phyloP scores from a whole-genome alignment of 345 rosid genomes.

The Lepidium africanum region DNA sequence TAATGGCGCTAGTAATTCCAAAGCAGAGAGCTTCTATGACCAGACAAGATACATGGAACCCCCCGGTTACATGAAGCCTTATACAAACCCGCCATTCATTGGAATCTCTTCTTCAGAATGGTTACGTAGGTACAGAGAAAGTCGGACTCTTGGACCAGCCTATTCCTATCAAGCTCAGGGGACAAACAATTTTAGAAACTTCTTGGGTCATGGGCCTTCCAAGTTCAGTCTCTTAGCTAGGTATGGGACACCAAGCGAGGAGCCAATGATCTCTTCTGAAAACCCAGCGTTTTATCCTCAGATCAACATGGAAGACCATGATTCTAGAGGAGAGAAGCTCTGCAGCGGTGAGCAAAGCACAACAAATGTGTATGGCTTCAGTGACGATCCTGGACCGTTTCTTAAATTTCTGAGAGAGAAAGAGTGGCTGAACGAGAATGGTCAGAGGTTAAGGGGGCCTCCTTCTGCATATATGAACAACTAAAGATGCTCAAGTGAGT shows the following conservation, averaged over 20 bases:
- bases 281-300: constrained; percentile 23
- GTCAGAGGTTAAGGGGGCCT: constrained; percentile 48
- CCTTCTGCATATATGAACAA: constrained; percentile 45
- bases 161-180: constrained; percentile 31
- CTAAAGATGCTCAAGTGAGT: constrained; percentile 17
- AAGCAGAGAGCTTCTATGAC: constrained; percentile 29
- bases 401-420: constrained; percentile 67
- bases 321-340: constrained; percentile 36
- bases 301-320: constrained; percentile 26
- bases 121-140: constrained; percentile 89
- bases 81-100: constrained; percentile 30
- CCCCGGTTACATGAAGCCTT: constrained; percentile 37
- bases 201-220: constrained; percentile 29
- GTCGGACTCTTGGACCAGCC: constrained; percentile 41
- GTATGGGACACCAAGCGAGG: constrained; percentile 45
- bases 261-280: constrained; percentile 26
- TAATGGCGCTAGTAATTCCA: constrained; percentile 28
- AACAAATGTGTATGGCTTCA: constrained; percentile 38
- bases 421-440: constrained; percentile 59
- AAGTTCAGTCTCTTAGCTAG: constrained; percentile 41
- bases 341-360: constrained; percentile 42
- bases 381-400: constrained; percentile 59
- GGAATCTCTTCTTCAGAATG: constrained; percentile 83
- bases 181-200: constrained; percentile 26
- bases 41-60: constrained; percentile 5